Evolutionary conservation across 768 basidiomycete genomes (phyloP).

Genomic region (Cystofilobasidium macerans): DNA sequence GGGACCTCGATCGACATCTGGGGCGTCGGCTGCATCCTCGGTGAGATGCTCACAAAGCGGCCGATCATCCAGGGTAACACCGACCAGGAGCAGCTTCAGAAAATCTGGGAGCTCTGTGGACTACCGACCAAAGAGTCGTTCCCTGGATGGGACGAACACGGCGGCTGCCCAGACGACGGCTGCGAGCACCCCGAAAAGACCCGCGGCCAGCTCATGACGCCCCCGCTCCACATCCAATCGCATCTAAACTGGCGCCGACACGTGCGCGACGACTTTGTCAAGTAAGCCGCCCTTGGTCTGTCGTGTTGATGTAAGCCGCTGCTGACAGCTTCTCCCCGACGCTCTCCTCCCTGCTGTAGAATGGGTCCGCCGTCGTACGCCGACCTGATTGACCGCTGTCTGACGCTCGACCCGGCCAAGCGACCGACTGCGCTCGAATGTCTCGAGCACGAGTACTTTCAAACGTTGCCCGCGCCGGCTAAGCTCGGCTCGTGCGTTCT

Average conservation of each 20-base stretch:
- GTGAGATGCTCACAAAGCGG: conserved; percentile 80
- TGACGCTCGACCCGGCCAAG: conserved; percentile 70
- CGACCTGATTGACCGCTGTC: conserved; percentile 69
- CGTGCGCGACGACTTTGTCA: background rate
- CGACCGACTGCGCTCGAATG: conserved; percentile 77
- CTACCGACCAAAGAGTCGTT: conserved; percentile 47
- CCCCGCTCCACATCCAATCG: conserved; percentile 1
- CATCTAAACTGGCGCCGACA: background rate
- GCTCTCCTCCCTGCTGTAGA: too few species aligned
- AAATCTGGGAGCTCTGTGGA: conserved; percentile 83
- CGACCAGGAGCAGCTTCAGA: conserved; percentile 82
- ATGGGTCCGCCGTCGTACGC: conserved; percentile 44
- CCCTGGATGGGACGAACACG: conserved; percentile 39
- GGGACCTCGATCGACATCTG: conserved; percentile 93
- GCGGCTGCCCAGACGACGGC: conserved; percentile 32
- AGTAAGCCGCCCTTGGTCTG: conserved; percentile 38
- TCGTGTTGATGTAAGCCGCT: too few species aligned
- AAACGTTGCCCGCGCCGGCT: conserved; percentile 69
- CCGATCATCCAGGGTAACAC: conserved; percentile 80
- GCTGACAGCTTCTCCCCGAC: too few species aligned
- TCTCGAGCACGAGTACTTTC: conserved; percentile 87
- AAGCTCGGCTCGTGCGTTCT: conserved; percentile 34
- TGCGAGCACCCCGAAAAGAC: conserved; percentile 29
- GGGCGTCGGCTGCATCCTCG: conserved; percentile 97
- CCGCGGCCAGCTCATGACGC: conserved; percentile 10